phyloP scores from a whole-genome alignment of 2,329 filamentous ascomycete species.

The Penicillium sp. region DNA sequence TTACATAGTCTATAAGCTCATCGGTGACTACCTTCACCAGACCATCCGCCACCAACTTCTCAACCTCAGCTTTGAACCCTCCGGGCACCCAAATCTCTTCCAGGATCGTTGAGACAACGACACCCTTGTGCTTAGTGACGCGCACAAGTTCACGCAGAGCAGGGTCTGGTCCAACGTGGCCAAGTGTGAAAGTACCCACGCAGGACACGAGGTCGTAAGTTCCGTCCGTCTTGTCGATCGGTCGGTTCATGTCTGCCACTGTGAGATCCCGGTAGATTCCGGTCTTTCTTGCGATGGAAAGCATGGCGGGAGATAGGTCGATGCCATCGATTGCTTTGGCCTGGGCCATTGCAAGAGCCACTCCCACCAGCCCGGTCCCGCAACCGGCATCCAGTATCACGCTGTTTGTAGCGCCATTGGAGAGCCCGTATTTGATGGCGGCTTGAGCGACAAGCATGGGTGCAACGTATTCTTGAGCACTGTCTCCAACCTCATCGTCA shows the following conservation, averaged over 20 bases:
- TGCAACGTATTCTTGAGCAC: constrained; percentile 35
- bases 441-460: constrained; percentile 34
- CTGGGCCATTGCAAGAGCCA: constrained; percentile 39
- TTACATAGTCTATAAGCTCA: constrained; percentile 26
- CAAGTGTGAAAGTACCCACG: constrained; percentile 49
- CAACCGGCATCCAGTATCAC: constrained; percentile 49
- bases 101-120: constrained; percentile 46
- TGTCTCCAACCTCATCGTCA: constrained; percentile 35
- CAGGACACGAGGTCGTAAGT: constrained; percentile 47
- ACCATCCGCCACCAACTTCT: constrained; percentile 28
- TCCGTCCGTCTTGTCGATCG: constrained; percentile 33
- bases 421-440: constrained; percentile 18
- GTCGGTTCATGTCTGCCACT: constrained; percentile 42
- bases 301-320: constrained; percentile 48
- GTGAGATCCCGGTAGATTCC: constrained; percentile 42
- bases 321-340: constrained; percentile 45
- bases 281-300: constrained; percentile 43
- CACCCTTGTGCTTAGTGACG: constrained; percentile 40
- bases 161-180: constrained; percentile 45
- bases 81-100: constrained; percentile 43
- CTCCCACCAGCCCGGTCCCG: constrained; percentile 48
- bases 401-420: constrained; percentile 15
- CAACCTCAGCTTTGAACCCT: constrained; percentile 43
- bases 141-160: constrained; percentile 46
- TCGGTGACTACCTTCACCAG: constrained; percentile 28